Conservation (phyloP, 805 yeast species). For the Ogataea pini region DNA sequence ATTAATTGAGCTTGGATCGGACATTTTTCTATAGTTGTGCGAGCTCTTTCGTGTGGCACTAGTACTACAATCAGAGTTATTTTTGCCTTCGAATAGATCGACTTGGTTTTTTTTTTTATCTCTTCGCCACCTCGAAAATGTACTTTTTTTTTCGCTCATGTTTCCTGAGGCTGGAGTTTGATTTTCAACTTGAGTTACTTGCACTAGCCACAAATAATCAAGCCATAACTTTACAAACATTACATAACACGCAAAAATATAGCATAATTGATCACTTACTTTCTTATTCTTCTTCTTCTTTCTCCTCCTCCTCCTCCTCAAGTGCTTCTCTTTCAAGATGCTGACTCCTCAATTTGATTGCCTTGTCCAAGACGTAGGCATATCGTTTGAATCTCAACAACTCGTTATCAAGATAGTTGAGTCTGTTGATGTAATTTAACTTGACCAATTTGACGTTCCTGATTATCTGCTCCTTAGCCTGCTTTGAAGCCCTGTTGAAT, state of each 20-base stretch:
- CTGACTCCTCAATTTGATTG: conserved; percentile 46
- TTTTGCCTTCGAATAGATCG: conserved; percentile 3
- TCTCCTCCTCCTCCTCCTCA: neutral
- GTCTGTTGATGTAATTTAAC: conserved; percentile 42
- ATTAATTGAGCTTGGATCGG: conserved; percentile 77
- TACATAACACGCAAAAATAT: neutral
- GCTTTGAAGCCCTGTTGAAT: conserved; percentile 17
- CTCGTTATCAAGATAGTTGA: conserved; percentile 46
- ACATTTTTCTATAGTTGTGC: conserved; percentile 43
- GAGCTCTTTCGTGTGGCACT: neutral
- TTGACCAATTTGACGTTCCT: conserved; percentile 39
- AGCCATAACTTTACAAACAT: neutral
- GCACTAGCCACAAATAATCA: neutral
- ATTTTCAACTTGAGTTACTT: too few species aligned
- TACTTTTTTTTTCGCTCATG: neutral
- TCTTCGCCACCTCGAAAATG: neutral
- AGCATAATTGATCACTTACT: neutral
- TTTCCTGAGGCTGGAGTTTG: neutral
- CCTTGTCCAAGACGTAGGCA: conserved; percentile 46
- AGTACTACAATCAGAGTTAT: neutral
- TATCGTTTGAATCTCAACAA: conserved; percentile 47
- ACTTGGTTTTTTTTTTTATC: neutral
- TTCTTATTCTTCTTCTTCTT: neutral
- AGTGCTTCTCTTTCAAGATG: conserved; percentile 8
- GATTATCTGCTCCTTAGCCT: conserved; percentile 15